Conservation (phyloP, 352 stramenopile genomes). For the Peronosclerospora sorghi region DNA sequence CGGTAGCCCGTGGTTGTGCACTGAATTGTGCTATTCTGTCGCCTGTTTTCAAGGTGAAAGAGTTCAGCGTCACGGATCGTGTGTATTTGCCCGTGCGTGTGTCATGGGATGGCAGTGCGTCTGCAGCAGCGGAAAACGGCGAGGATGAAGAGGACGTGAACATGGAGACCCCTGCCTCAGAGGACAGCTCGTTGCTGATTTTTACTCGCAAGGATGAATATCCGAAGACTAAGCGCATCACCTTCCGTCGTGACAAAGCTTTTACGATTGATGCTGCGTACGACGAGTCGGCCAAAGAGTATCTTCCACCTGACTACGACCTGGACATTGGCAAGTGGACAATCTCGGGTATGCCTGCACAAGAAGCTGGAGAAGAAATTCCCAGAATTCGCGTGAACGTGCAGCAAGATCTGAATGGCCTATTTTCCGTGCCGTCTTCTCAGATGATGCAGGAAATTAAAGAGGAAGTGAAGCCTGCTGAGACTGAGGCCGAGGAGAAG, state of each 20-base stretch:
- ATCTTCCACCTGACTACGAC: slow-evolving; percentile 55
- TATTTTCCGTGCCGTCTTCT: slow-evolving; percentile 91
- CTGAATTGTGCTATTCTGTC: slow-evolving; percentile 98
- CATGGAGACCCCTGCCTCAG: slow-evolving; percentile 41
- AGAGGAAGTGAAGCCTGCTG: slow-evolving; percentile 66
- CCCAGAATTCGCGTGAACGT: slow-evolving; percentile 95
- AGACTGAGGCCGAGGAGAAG: slow-evolving; percentile 45
- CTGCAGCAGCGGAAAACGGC: slow-evolving; percentile 33
- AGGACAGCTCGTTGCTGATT: slow-evolving; percentile 86
- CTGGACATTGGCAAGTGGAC: slow-evolving; percentile 88
- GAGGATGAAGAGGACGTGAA: slow-evolving; percentile 81
- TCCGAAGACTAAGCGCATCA: slow-evolving; percentile 95
- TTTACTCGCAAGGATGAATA: slow-evolving; percentile 94
- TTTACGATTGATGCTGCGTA: slow-evolving; percentile 91
- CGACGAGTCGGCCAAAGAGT: slow-evolving; percentile 64
- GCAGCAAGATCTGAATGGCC: slow-evolving; percentile 94
- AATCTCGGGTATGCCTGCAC: slow-evolving; percentile 81
- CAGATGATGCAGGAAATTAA: slow-evolving; percentile 97
- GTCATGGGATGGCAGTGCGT: slow-evolving; percentile 82
- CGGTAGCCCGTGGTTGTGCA: slow-evolving; percentile 92
- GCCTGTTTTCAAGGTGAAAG: slow-evolving; percentile 95
- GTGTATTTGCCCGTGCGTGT: slow-evolving; percentile 90
- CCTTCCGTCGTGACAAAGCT: slow-evolving; percentile 85
- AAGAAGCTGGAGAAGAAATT: slow-evolving; percentile 64
- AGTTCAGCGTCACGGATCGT: slow-evolving; percentile 82